Base-by-base conservation (phyloP, 1,139 yeast genomes). In the Candida mesenterica region DNA sequence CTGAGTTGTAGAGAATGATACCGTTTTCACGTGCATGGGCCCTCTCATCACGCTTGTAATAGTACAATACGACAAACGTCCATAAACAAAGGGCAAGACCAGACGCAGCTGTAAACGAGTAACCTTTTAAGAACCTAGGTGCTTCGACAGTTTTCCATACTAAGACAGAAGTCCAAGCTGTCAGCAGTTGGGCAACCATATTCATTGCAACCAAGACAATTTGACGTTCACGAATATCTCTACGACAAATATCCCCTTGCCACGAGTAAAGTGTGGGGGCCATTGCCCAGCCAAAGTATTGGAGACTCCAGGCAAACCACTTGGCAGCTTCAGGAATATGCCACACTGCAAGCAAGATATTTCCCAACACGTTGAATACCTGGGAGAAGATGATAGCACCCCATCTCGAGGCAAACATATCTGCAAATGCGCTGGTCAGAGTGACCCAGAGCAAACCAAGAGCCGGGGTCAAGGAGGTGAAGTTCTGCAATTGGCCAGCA, bases 31-130 rank as follows among this genome's bases (percentile, higher is more conserved):
- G 56, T 9, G 85, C 82, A 39, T 65, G 51, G 33, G 55, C 55
- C 39, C 70, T 67, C 50, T 81, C 87, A 36, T 77, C 75, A 32
- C 68, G 67, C 56, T 80, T 81, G 61, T 79, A 80, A 41, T 75
- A 65, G 49, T 63, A 73, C 43, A 79, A 65, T 5, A 76, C 82
- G 5, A 75, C 61, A 34, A 75, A 58, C 0, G 82, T 72, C 82
- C 82, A 75, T 4, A 68, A 35, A 19, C 66, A 54, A 46, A 79
- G 69, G n/a, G 72, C 58, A 28, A 68, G 65, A 3, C 79, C 80
- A 43, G 72, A 60, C 24, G 71, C 46, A 10, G 82, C 80, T 4
- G 82, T 74, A 50, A 68, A 77, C 2, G 67, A 54, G 50, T 59
- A 77, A 37, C 83, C 83, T 44, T 61, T 68, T 31, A 60, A 56